Evolutionary conservation across 306 rosid genomes (phyloP).

Genomic region (Rosa rugosa): DNA sequence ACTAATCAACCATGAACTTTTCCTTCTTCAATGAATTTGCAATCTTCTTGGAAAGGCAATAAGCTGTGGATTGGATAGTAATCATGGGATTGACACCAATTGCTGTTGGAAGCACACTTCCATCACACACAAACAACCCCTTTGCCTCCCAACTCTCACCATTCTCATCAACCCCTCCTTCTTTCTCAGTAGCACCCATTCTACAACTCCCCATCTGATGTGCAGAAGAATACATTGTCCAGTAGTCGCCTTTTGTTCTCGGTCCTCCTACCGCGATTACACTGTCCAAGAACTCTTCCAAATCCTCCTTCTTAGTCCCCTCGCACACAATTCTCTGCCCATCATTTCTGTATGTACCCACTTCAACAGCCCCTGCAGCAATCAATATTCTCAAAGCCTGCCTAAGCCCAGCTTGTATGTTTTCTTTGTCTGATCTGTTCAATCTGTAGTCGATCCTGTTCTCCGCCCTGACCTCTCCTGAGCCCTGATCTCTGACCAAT

Average conservation of each 20-base stretch:
- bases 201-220: constrained; percentile 88
- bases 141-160: constrained; percentile 95
- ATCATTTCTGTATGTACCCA: constrained; percentile 89
- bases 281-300: constrained; percentile 74
- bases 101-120: constrained; percentile 80
- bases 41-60: constrained; percentile 72
- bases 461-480: constrained; percentile 63
- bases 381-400: constrained; percentile 69
- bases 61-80: constrained; percentile 82
- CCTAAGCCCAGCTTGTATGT: constrained; percentile 59
- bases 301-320: constrained; percentile 55
- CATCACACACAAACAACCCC: constrained; percentile 84
- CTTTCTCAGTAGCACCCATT: constrained; percentile 62
- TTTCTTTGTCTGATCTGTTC: constrained; percentile 58
- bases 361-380: constrained; percentile 90
- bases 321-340: constrained; percentile 71
- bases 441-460: constrained; percentile 53
- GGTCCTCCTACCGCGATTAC: constrained; percentile 63
- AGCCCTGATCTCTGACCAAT: constrained; percentile 72
- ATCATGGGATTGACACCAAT: constrained; percentile 96
- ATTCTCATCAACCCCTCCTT: constrained; percentile 75
- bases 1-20: neutral
- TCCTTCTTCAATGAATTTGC: constrained; percentile 49
- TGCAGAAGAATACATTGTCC: constrained; percentile 61
- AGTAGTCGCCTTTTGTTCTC: constrained; percentile 47